A percentile compares a stretch with the other conserved stretches of the same genome.
phyloP scores from a whole-genome alignment of 2,329 filamentous ascomycete genomes.

The Leptodontidium sp. region DNA sequence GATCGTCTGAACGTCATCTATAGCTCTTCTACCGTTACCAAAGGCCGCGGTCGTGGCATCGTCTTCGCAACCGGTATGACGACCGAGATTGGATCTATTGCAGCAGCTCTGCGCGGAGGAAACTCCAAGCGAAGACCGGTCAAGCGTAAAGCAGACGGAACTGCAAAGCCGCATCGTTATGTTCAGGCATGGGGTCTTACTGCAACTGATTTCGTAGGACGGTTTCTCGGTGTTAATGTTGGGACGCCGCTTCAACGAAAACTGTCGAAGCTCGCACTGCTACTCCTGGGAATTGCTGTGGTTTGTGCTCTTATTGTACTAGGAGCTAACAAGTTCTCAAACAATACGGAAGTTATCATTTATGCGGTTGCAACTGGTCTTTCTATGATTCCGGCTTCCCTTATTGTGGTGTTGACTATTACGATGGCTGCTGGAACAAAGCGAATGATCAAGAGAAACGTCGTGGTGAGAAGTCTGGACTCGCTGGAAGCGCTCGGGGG shows the following conservation, averaged over 20 bases:
- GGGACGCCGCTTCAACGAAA: slow-evolving; percentile 73
- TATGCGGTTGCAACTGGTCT: slow-evolving; percentile 67
- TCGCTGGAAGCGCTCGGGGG: slow-evolving; percentile 64
- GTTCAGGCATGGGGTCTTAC: slow-evolving; percentile 52
- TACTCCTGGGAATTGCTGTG: slow-evolving; percentile 69
- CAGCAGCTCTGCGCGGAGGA: slow-evolving; percentile 62
- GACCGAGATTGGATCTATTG: slow-evolving; percentile 72
- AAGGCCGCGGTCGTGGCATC: slow-evolving; percentile 66
- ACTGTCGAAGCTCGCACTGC: slow-evolving; percentile 68
- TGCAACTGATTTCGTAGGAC: slow-evolving; percentile 60
- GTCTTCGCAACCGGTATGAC: slow-evolving; percentile 69
- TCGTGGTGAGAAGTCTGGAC: slow-evolving; percentile 64
- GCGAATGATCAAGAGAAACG: slow-evolving; percentile 62
- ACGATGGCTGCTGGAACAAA: slow-evolving; percentile 70
- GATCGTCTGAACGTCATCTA: slow-evolving; percentile 69
- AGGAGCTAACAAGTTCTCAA: slow-evolving; percentile 62
- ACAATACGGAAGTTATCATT: slow-evolving; percentile 65
- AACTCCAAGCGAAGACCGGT: slow-evolving; percentile 56
- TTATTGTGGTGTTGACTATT: slow-evolving; percentile 72
- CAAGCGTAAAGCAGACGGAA: slow-evolving; percentile 57
- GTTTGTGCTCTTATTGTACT: slow-evolving; percentile 71
- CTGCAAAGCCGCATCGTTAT: slow-evolving; percentile 58
- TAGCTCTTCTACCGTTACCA: slow-evolving; percentile 68
- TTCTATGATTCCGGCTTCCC: slow-evolving; percentile 68
- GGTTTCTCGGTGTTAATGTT: slow-evolving; percentile 69